Base-by-base conservation (phyloP, 306 rosid species). In the Urtica urens region DNA sequence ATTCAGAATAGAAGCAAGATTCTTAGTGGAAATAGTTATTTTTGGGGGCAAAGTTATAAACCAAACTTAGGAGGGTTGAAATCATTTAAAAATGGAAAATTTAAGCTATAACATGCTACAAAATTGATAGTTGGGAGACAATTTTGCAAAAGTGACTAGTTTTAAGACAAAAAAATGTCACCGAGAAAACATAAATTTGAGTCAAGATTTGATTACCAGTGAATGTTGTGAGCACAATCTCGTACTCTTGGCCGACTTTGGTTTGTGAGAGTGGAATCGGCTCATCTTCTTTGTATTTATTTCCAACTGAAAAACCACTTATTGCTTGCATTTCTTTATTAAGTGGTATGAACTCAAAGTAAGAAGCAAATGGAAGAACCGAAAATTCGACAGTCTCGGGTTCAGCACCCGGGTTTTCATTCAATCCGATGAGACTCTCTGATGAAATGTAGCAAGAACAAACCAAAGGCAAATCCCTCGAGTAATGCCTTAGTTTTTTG, bases 361-460 rank as follows among this genome's bases (percentile, higher is more conserved):
- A 87, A 23, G 93, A 76, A 60, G 83, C 78, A 42, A 93, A 78
- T 0, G 96, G 96, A 1, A 87, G 65, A 10, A 83, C 94, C 0
- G 93, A 76, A 41, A 93, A 87, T 49, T 93, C 76, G 7, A 80
- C 97, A 14, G 68, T 41, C 41, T 88, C 93, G 1, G 97, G 90
- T 1, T 76, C 65, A 10, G 77, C 59, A 63, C 34, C 43, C 11
- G 97, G 90, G 45, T 88, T 86, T 59, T 78, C 64, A 55, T 81
- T 84, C 26, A 84, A 78, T 47, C 97, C 97, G 19, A 88, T 84
- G 88, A 86, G 77, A 54, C 97, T 78, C 83, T 87, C 94, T 11
- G 94, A 83, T 9, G 96, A 87, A 5, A 93, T 93, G 70, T 87
- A 87, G 1, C 78, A 92, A 38, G 79, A 92, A 65, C 93, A 72